Conservation (phyloP, 192 early-diverging fungal species). For the Rhizoclosmatium globosum region DNA sequence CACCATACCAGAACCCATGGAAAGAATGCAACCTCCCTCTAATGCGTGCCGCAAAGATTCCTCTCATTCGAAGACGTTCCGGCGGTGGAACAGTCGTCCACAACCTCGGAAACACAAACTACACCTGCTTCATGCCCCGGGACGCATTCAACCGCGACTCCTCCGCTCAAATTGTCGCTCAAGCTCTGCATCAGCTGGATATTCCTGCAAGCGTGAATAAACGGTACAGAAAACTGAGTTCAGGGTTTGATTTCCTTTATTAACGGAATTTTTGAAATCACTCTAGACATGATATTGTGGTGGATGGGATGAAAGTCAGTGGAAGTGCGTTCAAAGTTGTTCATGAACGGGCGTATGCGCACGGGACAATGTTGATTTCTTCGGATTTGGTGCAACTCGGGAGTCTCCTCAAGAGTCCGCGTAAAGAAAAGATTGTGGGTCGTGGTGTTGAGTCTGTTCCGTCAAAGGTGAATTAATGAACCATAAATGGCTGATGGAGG, state of each 20-base stretch:
- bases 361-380: constrained; percentile 98
- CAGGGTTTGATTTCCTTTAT: not conserved
- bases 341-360: constrained; percentile 85
- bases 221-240: not conserved
- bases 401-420: constrained; percentile 66
- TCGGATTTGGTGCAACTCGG: constrained; percentile 72
- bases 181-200: constrained; percentile 79
- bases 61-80: constrained; percentile 86
- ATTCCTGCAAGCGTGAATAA: constrained; percentile 81
- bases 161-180: constrained; percentile 79
- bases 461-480: constrained; percentile 67
- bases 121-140: constrained; percentile 93
- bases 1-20: constrained; percentile 82
- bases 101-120: constrained; percentile 96
- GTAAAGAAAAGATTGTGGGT: constrained; percentile 81
- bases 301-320: constrained; percentile 86
- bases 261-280: not conserved
- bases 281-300: constrained; percentile 79
- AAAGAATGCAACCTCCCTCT: constrained; percentile 88
- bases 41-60: constrained; percentile 72
- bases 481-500: too few relatives aligned
- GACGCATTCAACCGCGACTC: constrained; percentile 76
- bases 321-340: constrained; percentile 96
- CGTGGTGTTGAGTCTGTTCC: constrained; percentile 92
- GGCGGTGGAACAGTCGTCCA: constrained; percentile 95